These are phyloP conservation scores for Pseudodiploospora longispora DNA, from an alignment of 2,329 filamentous ascomycete species.

Conservation along the genomic window DNA sequence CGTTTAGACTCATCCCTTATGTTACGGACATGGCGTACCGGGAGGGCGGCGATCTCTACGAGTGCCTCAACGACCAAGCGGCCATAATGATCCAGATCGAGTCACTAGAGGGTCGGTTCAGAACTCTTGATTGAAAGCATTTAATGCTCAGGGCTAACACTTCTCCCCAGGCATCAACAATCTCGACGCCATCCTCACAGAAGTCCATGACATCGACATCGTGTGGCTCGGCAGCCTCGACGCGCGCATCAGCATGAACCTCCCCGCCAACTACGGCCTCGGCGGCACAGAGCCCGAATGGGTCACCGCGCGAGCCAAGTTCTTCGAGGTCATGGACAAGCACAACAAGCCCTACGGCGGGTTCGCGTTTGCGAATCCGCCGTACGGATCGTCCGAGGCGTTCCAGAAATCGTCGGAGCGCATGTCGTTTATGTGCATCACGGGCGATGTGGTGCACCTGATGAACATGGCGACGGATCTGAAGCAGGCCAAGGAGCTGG, in stretches of 20 bases:
- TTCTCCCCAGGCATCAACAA: constrained; percentile 29
- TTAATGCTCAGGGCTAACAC: no score
- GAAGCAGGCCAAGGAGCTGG: constrained; percentile 7
- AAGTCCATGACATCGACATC: constrained; percentile 35
- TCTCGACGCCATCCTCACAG: constrained; percentile 40
- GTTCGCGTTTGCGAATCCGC: constrained; percentile 20
- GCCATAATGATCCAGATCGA: constrained; percentile 43
- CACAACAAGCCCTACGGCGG: constrained; percentile 35
- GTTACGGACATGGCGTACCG: constrained; percentile 30
- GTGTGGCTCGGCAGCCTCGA: constrained; percentile 40
- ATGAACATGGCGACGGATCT: constrained; percentile 14
- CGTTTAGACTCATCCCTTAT: constrained; percentile 31
- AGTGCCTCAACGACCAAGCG: constrained; percentile 37
- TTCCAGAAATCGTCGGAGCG: constrained; percentile 17
- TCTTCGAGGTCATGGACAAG: constrained; percentile 32
- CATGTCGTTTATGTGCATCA: constrained; percentile 16
- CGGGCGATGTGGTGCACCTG: constrained; percentile 18
- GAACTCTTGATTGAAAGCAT: not conserved
- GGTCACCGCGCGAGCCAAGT: constrained; percentile 28
- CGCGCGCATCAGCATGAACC: constrained; percentile 34
- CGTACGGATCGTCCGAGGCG: constrained; percentile 15
- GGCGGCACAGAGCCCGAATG: constrained; percentile 33
- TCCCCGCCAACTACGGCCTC: constrained; percentile 24
- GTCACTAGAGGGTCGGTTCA: constrained; percentile 19
- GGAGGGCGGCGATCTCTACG: constrained; percentile 23